These are phyloP conservation scores for Neonectria hederae DNA, from an alignment of 2,329 filamentous ascomycete genomes.

Conservation along the genomic window DNA sequence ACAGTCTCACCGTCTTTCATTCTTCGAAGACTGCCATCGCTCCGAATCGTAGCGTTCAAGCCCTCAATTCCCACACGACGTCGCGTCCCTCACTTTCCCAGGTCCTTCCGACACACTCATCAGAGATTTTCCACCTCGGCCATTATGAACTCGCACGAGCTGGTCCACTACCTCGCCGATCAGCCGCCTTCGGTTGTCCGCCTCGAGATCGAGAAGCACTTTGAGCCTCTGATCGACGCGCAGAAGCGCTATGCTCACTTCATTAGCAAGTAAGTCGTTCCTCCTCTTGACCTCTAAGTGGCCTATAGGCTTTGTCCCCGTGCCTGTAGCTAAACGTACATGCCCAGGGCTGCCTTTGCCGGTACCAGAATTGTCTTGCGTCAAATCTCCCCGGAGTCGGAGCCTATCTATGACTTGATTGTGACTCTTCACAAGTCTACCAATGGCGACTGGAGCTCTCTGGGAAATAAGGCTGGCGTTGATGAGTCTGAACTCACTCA, in stretches of 20 bases:
- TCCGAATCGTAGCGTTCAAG: constrained; percentile 45
- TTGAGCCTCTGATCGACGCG: constrained; percentile 77
- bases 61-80: constrained; percentile 34
- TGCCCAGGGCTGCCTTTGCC: constrained; percentile 74
- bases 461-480: constrained; percentile 72
- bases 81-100: constrained; percentile 36
- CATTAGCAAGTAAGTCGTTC: constrained; percentile 73
- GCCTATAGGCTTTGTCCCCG: neutral
- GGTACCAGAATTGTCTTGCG: constrained; percentile 82
- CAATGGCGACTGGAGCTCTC: constrained; percentile 74
- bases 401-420: constrained; percentile 84
- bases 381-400: constrained; percentile 84
- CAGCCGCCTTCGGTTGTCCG: constrained; percentile 88
- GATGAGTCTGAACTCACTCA: constrained; percentile 69
- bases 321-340: constrained; percentile 19
- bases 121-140: constrained; percentile 46
- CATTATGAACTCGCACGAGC: constrained; percentile 68
- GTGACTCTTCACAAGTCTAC: constrained; percentile 73
- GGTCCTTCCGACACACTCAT: constrained; percentile 35
- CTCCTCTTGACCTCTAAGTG: neutral
- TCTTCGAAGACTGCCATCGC: constrained; percentile 48
- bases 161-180: constrained; percentile 87
- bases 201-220: constrained; percentile 92
- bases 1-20: constrained; percentile 47
- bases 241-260: constrained; percentile 93